Percentiles rank a stretch among this genome's conserved stretches.
phyloP scores from a whole-genome alignment of 805 yeast species.

The Yamadazyma sp. region DNA sequence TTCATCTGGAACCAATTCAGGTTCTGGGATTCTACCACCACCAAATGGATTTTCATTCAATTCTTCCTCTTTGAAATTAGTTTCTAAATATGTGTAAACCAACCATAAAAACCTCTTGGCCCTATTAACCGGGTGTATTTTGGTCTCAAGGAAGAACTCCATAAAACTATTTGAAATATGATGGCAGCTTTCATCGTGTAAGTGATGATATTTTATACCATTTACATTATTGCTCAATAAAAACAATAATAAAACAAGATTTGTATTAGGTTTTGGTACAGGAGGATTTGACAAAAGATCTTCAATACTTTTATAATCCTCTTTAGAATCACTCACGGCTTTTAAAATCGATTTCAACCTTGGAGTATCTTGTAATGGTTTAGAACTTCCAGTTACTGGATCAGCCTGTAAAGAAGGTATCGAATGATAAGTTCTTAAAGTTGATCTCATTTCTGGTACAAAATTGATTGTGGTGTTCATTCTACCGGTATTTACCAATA shows the following conservation, averaged over 20 bases:
- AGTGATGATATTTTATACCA: slow-evolving; percentile 41
- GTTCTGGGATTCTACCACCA: slow-evolving; percentile 34
- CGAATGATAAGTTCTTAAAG: slow-evolving; percentile 87
- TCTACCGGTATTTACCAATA: slow-evolving; percentile 87
- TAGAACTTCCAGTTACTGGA: slow-evolving; percentile 46
- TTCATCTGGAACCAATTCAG: slow-evolving; percentile 26
- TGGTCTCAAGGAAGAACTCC: slow-evolving; percentile 67
- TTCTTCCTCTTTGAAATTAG: slow-evolving; percentile 54
- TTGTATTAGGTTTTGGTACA: slow-evolving; percentile 51
- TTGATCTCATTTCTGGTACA: slow-evolving; percentile 93
- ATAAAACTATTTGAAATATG: slow-evolving; percentile 47
- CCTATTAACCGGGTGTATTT: slow-evolving; percentile 60
- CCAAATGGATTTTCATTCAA: slow-evolving; percentile 59
- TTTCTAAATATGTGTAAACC: slow-evolving; percentile 74
- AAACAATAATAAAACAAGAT: slow-evolving; percentile 66
- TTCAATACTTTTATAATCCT: slow-evolving; percentile 40
- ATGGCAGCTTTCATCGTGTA: slow-evolving; percentile 15
- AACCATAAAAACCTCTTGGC: slow-evolving; percentile 81
- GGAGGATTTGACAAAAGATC: slow-evolving; percentile 41
- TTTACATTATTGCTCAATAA: slow-evolving; percentile 63
- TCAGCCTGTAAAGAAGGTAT: slow-evolving; percentile 84
- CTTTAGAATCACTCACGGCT: slow-evolving; percentile 74
- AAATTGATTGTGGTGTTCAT: slow-evolving; percentile 94
- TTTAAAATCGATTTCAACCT: slow-evolving; percentile 85
- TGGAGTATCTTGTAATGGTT: slow-evolving; percentile 93